Base-by-base conservation (phyloP, 1,284 basidiomycete genomes). In the Sparassis latifolia region DNA sequence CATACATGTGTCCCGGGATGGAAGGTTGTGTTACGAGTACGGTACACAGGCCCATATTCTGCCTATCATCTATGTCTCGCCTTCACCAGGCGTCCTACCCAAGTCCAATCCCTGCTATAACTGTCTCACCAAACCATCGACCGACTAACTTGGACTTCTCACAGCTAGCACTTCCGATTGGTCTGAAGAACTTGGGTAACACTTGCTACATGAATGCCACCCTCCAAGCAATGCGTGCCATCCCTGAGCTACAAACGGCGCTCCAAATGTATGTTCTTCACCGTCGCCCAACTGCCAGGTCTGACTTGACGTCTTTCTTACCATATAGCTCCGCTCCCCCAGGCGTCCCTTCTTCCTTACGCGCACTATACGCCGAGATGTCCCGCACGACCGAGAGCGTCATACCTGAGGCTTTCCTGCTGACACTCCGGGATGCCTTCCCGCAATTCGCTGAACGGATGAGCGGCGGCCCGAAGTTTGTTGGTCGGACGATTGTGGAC, bases 151-250 rank as follows among this genome's bases (percentile, higher is more conserved):
- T 3, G 5, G 31, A 0, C 31, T 56, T 51, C 31, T 45, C 2
- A 9, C 53, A 80, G 77, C 68, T 88, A 35, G 73, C 80, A 10
- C 75, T 81, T 58, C 88, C 87, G 4, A 84, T 87, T 50, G 87
- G 88, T 10, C 68, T 87, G 58, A 76, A 71, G 65, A 84, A 89
- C 61, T 71, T 91, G 42, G 92, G 92, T 39, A 95, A 95, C 65
- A 95, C 92, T 0, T 95, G 92, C 63, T 98, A 98, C 69, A 91
- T 98, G 83, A 98, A 97, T 64, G 86, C 96, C 4, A 94, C 92
- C 0, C 74, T 99, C 2, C 96, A 99, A 71, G 88, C 92, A 10
- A 77, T 99, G 55, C 86, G 92, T 20, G 84, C 88, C 2, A 89
- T 99, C 49, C 93, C 94, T 0, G 92, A 97, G 62, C 77, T 99